Conservation (phyloP, 768 basidiomycete genomes). For the Lactarius indigo region DNA sequence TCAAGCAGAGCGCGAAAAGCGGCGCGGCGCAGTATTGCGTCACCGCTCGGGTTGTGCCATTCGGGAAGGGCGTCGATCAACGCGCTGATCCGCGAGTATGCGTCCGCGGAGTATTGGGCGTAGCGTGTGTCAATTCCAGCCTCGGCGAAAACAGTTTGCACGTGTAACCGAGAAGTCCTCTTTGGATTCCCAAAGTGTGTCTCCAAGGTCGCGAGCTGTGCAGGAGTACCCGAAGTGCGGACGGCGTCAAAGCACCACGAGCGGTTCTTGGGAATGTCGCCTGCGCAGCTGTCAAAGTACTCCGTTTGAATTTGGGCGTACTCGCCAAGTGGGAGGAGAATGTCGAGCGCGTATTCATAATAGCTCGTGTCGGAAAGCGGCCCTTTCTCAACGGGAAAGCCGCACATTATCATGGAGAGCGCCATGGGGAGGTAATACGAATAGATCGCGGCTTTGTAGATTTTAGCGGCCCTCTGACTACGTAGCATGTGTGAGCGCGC, state of each 20-base stretch:
- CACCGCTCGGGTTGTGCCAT: slow-evolving; percentile 32
- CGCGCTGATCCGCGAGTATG: slow-evolving; percentile 59
- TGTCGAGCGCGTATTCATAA: slow-evolving; percentile 70
- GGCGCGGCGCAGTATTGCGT: slow-evolving; percentile 48
- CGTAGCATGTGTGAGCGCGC: neutral
- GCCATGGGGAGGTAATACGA: slow-evolving; percentile 99
- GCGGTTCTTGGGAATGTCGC: slow-evolving; percentile 93
- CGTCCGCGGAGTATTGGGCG: slow-evolving; percentile 70
- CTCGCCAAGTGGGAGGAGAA: slow-evolving; percentile 90
- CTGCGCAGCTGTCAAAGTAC: slow-evolving; percentile 82
- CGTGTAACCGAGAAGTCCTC: slow-evolving; percentile 49
- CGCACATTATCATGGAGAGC: slow-evolving; percentile 79
- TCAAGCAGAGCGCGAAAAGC: slow-evolving; percentile 83
- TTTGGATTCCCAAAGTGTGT: slow-evolving; percentile 62
- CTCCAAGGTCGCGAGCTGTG: slow-evolving; percentile 55
- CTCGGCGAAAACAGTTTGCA: slow-evolving; percentile 71
- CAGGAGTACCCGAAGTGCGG: slow-evolving; percentile 51
- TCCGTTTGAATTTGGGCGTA: slow-evolving; percentile 99
- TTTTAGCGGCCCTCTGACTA: slow-evolving; percentile 87
- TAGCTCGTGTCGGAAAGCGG: slow-evolving; percentile 45
- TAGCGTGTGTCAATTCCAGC: slow-evolving; percentile 67
- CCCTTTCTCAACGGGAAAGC: slow-evolving; percentile 49
- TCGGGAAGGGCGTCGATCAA: slow-evolving; percentile 77
- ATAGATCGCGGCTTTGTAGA: slow-evolving; percentile 97
- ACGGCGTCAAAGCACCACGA: slow-evolving; percentile 94